Percentiles rank a stretch among this genome's conserved stretches.
phyloP scores from a whole-genome alignment of 2,329 filamentous ascomycete genomes.

The Hypoxylon sp. region DNA sequence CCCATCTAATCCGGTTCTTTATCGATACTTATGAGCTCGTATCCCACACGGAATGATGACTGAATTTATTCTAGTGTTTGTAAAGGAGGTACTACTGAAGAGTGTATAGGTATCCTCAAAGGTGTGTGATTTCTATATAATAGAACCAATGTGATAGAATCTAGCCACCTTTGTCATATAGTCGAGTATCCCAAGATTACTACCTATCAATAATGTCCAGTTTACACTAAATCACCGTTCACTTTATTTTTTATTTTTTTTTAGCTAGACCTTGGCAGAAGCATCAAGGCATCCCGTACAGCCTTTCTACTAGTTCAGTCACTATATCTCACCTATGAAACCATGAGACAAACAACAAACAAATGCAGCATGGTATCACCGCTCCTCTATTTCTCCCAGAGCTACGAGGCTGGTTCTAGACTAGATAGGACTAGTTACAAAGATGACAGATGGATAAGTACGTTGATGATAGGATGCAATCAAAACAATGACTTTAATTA shows the following conservation, averaged over 20 bases:
- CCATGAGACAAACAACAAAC: conserved; percentile 6
- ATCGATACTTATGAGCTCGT: background rate
- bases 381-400: conserved; percentile 33
- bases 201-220: background rate
- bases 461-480: conserved; percentile 26
- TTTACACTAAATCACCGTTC: background rate
- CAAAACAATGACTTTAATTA: conserved; percentile 41
- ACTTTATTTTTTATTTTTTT: too few relatives aligned
- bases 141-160: background rate
- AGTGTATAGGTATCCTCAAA: background rate
- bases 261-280: background rate
- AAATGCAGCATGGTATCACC: conserved; percentile 32
- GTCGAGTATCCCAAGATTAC: background rate
- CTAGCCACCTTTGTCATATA: background rate
- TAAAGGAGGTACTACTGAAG: background rate
- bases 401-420: conserved; percentile 27
- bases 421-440: conserved; percentile 36
- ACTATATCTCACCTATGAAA: background rate
- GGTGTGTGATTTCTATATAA: background rate
- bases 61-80: background rate
- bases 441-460: conserved; percentile 27
- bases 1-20: background rate
- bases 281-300: background rate
- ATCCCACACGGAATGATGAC: background rate
- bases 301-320: background rate